Evolutionary conservation across 1,139 yeast genomes (phyloP).

Genomic region (Schwanniomyces etchellsii): DNA sequence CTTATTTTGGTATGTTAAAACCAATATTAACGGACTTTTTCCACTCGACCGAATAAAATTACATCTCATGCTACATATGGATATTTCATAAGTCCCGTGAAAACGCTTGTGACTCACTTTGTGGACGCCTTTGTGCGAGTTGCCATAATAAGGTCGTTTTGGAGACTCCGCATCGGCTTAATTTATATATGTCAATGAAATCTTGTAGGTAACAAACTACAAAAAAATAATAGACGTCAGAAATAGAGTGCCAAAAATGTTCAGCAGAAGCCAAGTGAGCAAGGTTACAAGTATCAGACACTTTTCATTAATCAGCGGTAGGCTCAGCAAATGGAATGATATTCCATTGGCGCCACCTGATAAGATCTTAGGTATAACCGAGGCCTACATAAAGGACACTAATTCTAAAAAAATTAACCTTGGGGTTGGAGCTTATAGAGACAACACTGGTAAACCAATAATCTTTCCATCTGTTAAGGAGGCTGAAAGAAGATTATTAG

Average conservation of each 20-base stretch:
- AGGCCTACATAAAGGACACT: conserved; percentile 39
- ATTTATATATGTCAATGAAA: no score
- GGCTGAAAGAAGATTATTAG: conserved; percentile 37
- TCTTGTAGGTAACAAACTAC: neutral
- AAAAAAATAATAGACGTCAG: neutral
- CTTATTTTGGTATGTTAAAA: no score
- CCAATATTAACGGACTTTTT: no score
- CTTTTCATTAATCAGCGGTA: conserved; percentile 15
- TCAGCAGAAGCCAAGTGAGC: conserved; percentile 7
- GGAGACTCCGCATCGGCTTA: no score
- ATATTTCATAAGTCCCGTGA: no score
- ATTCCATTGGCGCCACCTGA: conserved; percentile 68
- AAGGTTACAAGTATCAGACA: conserved; percentile 9
- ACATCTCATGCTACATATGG: no score
- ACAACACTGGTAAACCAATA: conserved; percentile 42
- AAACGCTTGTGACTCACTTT: no score
- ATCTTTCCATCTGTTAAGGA: conserved; percentile 44
- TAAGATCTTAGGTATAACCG: conserved; percentile 65
- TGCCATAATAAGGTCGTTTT: no score
- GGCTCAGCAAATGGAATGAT: conserved; percentile 30
- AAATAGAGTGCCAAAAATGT: no score
- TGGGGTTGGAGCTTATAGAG: conserved; percentile 50
- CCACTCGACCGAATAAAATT: no score
- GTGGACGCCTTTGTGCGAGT: no score
- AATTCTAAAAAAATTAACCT: conserved; percentile 40